Percentiles rank a stretch among this genome's conserved stretches.
These are phyloP conservation scores for Magnusiomyces fungicola DNA, from an alignment of 1,139 yeast species.

Conservation along the genomic window DNA sequence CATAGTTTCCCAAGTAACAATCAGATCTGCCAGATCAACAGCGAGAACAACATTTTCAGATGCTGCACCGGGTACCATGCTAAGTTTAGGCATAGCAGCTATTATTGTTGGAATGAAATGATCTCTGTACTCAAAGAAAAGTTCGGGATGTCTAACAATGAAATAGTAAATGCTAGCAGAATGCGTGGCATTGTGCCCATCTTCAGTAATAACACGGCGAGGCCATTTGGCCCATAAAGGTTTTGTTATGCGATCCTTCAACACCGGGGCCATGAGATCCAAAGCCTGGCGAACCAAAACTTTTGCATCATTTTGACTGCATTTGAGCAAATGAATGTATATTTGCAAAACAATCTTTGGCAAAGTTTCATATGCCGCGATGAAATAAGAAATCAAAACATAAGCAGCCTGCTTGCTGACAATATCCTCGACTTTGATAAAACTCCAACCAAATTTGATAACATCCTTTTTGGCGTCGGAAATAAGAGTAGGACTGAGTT, in stretches of 20 bases:
- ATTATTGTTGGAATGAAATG: constrained; percentile 84
- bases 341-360: constrained; percentile 84
- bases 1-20: constrained; percentile 72
- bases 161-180: constrained; percentile 86
- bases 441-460: constrained; percentile 92
- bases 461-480: constrained; percentile 73
- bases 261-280: constrained; percentile 82
- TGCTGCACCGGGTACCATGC: constrained; percentile 73
- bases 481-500: constrained; percentile 56
- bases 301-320: constrained; percentile 82
- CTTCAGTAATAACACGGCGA: constrained; percentile 83
- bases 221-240: constrained; percentile 95
- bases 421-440: constrained; percentile 80
- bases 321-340: constrained; percentile 78
- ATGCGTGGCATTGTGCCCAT: constrained; percentile 74
- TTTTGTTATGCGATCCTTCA: constrained; percentile 60
- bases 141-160: constrained; percentile 75
- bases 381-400: constrained; percentile 79
- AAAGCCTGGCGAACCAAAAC: constrained; percentile 80
- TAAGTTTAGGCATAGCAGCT: constrained; percentile 90
- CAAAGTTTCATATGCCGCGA: constrained; percentile 84
- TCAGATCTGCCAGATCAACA: constrained; percentile 79
- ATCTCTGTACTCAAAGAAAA: constrained; percentile 81
- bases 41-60: constrained; percentile 79
- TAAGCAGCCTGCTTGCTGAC: constrained; percentile 91